Base-by-base conservation (phyloP, 768 basidiomycete species). In the Mycena sanguinolenta region DNA sequence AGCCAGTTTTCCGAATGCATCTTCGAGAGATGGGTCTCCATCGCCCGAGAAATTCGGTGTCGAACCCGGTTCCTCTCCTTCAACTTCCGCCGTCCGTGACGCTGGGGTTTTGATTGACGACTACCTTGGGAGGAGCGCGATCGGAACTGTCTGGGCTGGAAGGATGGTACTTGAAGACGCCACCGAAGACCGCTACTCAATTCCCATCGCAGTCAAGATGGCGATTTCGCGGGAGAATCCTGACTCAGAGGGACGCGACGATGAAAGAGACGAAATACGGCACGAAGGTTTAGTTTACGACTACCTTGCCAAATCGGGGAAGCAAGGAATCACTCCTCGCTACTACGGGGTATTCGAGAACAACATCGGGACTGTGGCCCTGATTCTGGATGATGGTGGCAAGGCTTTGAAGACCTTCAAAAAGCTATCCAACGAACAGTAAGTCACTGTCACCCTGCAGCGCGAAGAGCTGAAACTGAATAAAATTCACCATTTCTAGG, bases 281-380 rank as follows among this genome's bases (percentile, higher is more conserved):
- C 28, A 46, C 6, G 68, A 69, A 54, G 50, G 38, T 4, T 27
- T 25, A 25, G 63, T 69, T 21, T 64, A 64, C 36, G 63, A 64
- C 19, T 53, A 34, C n/a, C 57, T 69, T 32, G 57, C 32, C 50
- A 63, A 54, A 30, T 53, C 58, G 6, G 62, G 62, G 36, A 54
- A 64, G 39, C n/a, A 38, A 9, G 38, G 21, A 12, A 64, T 69
- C 25, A 32, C 57, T 27, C 68, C 68, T 28, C 57, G 49, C 46
- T 69, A 53, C 49, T 64, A 59, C 16, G 68, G 68, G 0, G 50
- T 59, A 16, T 69, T 69, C 32, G 63, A 64, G 32, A 50, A 69
- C 30, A 54, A 17, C 4, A 5, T 28, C n/a, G 68, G 68, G 3
- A 28, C 68, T n/a, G 57, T 69, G 12, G 63, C 58, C 38, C 58